Conservation (phyloP, 2,329 filamentous ascomycete genomes). For the Colletotrichum tamarilloi region DNA sequence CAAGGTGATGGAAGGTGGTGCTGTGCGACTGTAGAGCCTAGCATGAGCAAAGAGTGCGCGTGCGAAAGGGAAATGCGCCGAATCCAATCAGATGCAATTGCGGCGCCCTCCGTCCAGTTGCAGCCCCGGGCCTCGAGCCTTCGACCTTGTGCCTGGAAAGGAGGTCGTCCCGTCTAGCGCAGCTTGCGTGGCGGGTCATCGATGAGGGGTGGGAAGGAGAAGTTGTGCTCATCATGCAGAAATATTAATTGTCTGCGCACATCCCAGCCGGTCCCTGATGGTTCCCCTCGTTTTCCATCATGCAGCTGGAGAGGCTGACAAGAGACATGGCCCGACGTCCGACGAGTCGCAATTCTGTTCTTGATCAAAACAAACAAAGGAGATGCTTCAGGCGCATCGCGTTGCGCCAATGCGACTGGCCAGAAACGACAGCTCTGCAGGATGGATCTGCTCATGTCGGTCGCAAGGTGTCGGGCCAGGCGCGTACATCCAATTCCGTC, state of each 20-base stretch:
- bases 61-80: constrained; percentile 19
- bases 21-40: constrained; percentile 7
- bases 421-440: constrained; percentile 17
- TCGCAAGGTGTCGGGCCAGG: constrained; percentile 23
- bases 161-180: constrained; percentile 22
- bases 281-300: constrained; percentile 10
- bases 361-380: constrained; percentile 31
- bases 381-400: constrained; percentile 31
- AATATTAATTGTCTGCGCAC: constrained; percentile 28
- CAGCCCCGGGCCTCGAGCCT: neutral
- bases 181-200: constrained; percentile 43
- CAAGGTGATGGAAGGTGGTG: constrained; percentile 2
- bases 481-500: constrained; percentile 28
- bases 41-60: neutral
- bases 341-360: constrained; percentile 17
- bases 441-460: constrained; percentile 16
- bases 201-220: constrained; percentile 42
- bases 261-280: constrained; percentile 25
- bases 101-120: constrained; percentile 17
- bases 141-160: constrained; percentile 10
- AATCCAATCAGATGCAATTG: constrained; percentile 23
- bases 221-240: constrained; percentile 37
- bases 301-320: constrained; percentile 1
- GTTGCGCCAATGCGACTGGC: constrained; percentile 34
- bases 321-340: neutral